Conservation (phyloP, 1,284 basidiomycete genomes). For the Austropuccinia psidii region DNA sequence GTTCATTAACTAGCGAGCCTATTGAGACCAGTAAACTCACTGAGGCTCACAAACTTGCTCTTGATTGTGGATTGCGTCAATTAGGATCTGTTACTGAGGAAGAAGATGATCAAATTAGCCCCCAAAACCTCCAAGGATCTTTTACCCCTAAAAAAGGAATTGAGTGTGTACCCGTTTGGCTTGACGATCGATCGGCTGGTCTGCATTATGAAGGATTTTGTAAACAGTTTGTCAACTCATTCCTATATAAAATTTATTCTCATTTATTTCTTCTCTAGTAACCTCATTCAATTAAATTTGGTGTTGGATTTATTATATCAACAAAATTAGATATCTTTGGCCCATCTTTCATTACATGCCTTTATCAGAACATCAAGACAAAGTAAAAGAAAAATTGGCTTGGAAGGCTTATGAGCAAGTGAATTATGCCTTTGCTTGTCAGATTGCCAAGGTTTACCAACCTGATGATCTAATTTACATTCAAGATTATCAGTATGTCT, state of each 20-base stretch:
- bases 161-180: conserved; percentile 80
- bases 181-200: conserved; percentile 80
- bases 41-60: conserved; percentile 59
- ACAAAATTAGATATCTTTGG: conserved; percentile 70
- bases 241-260: not conserved
- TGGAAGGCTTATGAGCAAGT: conserved; percentile 78
- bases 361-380: conserved; percentile 51
- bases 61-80: conserved; percentile 46
- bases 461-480: conserved; percentile 70
- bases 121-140: not conserved
- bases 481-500: conserved; percentile 57
- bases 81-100: conserved; percentile 3
- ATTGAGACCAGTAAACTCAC: conserved; percentile 40
- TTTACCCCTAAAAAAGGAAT: conserved; percentile 50
- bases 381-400: conserved; percentile 67
- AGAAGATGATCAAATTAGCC: too few relatives aligned
- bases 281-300: not conserved
- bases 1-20: conserved; percentile 10
- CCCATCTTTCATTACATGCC: conserved; percentile 93
- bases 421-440: conserved; percentile 75
- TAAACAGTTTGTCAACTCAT: conserved; percentile 69
- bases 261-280: not conserved
- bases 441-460: conserved; percentile 65
- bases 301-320: conserved; percentile 30
- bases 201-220: conserved; percentile 90